Base-by-base conservation (phyloP, 441 rosid species). In the Cnidoscolus chayamansa region DNA sequence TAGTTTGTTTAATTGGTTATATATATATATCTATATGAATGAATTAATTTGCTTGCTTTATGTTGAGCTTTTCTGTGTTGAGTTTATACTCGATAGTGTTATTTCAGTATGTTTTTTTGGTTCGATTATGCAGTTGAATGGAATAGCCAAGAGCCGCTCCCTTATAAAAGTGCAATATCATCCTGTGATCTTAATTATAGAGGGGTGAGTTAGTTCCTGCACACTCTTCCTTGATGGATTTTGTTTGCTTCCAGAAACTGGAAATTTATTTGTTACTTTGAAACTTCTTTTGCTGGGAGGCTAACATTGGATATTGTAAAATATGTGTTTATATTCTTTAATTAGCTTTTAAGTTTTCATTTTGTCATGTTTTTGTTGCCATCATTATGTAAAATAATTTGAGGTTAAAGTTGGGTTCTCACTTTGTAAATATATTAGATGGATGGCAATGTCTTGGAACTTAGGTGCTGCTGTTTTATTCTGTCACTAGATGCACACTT, bases 151-250 rank as follows among this genome's bases (percentile, higher is more conserved):
- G 83, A 77, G 51, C 71, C 59, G 53, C 68, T 40, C 45, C 45
- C 45, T 3, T 40, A 10, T 59, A 71, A 64, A 10, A 74, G 65
- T 70, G 50, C 31, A 65, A 61, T 53, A 35, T 63, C 70, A 74
- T 57, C 79, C 9, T 51, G 59, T 61, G 68, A 73, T 62, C 74
- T 54, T 57, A 30, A 70, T 53, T 70, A 71, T 58, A 77, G 73
- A 65, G 79, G 69, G 87, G 92, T 89, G 75, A 79, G 90, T 77
- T 72, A 65, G 48, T 73, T 40, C 74, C 67, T 37, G 67, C 70
- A 51, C 11, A 15, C 20, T 35, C n/a, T 67, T 65, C 58, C 32
- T 31, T 5, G 0, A n/a, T 60, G 60, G 25, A 25, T 67, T 68
- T 16, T 20, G 53, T 67, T 30, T 66, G 35, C 53, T 78, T 53